phyloP scores from a whole-genome alignment of 441 rosid species.

The Isatis lusitanica region DNA sequence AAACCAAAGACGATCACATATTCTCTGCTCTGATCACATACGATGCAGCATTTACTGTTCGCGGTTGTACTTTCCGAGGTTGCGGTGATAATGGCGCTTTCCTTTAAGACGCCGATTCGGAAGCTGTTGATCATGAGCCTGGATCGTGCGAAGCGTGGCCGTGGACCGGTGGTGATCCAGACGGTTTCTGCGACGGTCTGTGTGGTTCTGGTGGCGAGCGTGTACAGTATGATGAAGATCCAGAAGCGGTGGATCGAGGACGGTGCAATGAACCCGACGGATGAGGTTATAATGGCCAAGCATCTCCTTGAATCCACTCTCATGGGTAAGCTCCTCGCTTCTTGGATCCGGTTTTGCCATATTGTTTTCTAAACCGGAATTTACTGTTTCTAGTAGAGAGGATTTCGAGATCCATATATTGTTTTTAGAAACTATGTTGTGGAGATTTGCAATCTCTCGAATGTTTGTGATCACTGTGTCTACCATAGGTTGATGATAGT shows the following conservation, averaged over 20 bases:
- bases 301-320: constrained; percentile 68
- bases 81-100: constrained; percentile 47
- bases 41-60: constrained; percentile 59
- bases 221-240: constrained; percentile 55
- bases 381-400: constrained; percentile 8
- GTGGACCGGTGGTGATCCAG: constrained; percentile 64
- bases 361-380: background rate
- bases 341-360: background rate
- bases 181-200: constrained; percentile 53
- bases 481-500: background rate
- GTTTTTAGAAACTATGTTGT: constrained; percentile 17
- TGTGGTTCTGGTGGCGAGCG: constrained; percentile 49
- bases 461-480: constrained; percentile 12
- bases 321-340: constrained; percentile 47
- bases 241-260: constrained; percentile 62
- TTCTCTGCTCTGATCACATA: background rate
- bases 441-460: constrained; percentile 9
- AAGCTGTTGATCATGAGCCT: constrained; percentile 54
- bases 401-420: constrained; percentile 12
- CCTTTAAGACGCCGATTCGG: constrained; percentile 64
- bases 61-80: constrained; percentile 47
- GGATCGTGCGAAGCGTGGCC: constrained; percentile 68
- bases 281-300: constrained; percentile 61
- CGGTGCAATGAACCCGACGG: constrained; percentile 53
- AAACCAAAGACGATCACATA: background rate